These are phyloP conservation scores for Lichtheimia ornata DNA, from an alignment of 371 early-diverging fungal species.

Conservation along the genomic window DNA sequence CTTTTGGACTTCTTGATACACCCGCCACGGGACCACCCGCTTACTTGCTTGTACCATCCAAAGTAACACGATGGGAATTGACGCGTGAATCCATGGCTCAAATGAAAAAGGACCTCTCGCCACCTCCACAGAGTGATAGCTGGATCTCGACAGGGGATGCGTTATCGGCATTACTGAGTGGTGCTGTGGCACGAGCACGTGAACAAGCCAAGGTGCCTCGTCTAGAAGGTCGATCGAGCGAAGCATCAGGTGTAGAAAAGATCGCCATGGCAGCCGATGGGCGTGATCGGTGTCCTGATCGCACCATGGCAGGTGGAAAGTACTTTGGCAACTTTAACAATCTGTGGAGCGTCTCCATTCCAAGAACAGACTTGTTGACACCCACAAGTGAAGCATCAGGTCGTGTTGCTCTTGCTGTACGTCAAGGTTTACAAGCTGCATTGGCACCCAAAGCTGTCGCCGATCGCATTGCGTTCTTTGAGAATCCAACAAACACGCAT, in stretches of 20 bases:
- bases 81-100: conserved; percentile 24
- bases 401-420: conserved; percentile 41
- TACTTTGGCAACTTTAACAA: conserved; percentile 48
- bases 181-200: conserved; percentile 43
- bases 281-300: conserved; percentile 31
- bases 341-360: conserved; percentile 25
- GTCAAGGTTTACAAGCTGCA: conserved; percentile 20
- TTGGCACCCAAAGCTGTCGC: conserved; percentile 39
- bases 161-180: conserved; percentile 33
- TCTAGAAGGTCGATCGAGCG: conserved; percentile 31
- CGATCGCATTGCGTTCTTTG: conserved; percentile 38
- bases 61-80: conserved; percentile 30
- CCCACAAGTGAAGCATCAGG: conserved; percentile 21
- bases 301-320: conserved; percentile 26
- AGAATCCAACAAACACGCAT: conserved; percentile 12
- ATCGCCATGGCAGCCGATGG: conserved; percentile 49
- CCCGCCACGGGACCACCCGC: conserved; percentile 27
- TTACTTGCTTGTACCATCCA: conserved; percentile 31
- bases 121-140: not conserved
- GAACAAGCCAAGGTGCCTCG: conserved; percentile 24
- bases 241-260: conserved; percentile 24
- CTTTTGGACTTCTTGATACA: conserved; percentile 25
- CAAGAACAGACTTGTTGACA: conserved; percentile 32
- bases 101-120: conserved; percentile 32
- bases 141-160: conserved; percentile 56